A percentile compares a stretch with the other conserved stretches of the same genome.
Conservation (phyloP, 2,329 filamentous ascomycete species). For the Fusarium nurragi region DNA sequence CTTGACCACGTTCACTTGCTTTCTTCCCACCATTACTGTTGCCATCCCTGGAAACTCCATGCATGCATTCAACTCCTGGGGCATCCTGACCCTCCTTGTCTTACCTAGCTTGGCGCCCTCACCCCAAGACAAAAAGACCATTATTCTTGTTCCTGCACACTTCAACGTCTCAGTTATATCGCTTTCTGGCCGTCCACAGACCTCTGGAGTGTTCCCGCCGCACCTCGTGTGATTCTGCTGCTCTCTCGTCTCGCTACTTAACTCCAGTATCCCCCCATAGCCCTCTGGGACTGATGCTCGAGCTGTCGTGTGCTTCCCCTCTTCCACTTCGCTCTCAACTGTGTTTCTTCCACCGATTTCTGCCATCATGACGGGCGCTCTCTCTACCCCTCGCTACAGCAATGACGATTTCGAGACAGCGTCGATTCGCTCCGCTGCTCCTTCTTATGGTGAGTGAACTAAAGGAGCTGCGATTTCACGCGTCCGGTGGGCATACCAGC, state of each 20-base stretch:
- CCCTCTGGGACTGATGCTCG: conserved; percentile 38
- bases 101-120: conserved; percentile 34
- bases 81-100: conserved; percentile 42
- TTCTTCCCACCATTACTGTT: conserved; percentile 36
- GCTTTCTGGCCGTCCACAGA: conserved; percentile 28
- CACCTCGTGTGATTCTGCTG: conserved; percentile 27
- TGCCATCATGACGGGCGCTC: conserved; percentile 47
- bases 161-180: conserved; percentile 32
- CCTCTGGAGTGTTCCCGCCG: conserved; percentile 24
- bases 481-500: not conserved
- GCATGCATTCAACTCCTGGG: conserved; percentile 41
- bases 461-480: conserved; percentile 2
- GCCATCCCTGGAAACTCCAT: conserved; percentile 36
- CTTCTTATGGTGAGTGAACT: conserved; percentile 68
- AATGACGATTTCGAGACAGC: conserved; percentile 72
- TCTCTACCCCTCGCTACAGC: conserved; percentile 49
- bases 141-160: conserved; percentile 32
- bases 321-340: conserved; percentile 30
- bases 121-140: conserved; percentile 33
- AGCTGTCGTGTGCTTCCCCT: conserved; percentile 34
- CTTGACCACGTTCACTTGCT: conserved; percentile 23
- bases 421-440: conserved; percentile 73
- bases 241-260: conserved; percentile 27
- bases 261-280: conserved; percentile 23
- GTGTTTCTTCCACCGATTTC: conserved; percentile 20